phyloP scores from a whole-genome alignment of 129 eudicot genomes.

The Chrysanthemum lavandulifolium region DNA sequence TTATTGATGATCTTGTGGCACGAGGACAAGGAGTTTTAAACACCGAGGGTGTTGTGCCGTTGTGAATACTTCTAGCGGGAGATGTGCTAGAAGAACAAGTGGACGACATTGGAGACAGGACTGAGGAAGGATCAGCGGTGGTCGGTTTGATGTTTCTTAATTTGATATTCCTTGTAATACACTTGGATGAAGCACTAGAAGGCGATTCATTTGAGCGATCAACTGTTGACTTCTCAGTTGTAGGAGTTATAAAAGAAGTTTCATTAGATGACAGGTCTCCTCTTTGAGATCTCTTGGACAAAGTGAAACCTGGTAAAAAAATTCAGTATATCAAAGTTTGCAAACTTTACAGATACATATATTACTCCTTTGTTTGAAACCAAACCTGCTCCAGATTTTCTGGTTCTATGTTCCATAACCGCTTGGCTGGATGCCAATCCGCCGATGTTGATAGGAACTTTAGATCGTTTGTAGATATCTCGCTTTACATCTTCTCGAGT shows the following conservation, averaged over 20 bases:
- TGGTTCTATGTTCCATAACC: no score
- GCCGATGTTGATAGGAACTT: no score
- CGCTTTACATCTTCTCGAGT: not conserved
- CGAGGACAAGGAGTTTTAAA: not conserved
- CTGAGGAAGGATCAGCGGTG: not conserved
- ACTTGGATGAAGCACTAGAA: slow-evolving; percentile 2
- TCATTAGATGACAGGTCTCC: not conserved
- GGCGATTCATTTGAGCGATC: not conserved
- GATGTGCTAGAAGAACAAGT: slow-evolving; percentile 12
- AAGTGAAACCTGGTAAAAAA: no score
- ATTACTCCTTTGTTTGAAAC: not conserved
- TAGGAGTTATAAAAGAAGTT: not conserved
- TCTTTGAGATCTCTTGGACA: not conserved
- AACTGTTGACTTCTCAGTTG: not conserved
- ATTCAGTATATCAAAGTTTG: no score
- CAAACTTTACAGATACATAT: no score
- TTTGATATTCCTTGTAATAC: not conserved
- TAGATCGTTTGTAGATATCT: not conserved
- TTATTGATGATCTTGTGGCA: not conserved
- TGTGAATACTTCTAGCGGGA: not conserved
- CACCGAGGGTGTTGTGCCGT: not conserved
- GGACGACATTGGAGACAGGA: slow-evolving; percentile 9
- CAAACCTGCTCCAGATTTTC: not conserved
- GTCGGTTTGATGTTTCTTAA: not conserved
- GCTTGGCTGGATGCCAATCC: no score